A percentile compares a stretch with the other conserved stretches of the same genome.
These are phyloP conservation scores for Phycomyces blakesleeanus DNA, from an alignment of 192 early-diverging fungal genomes.

Conservation along the genomic window DNA sequence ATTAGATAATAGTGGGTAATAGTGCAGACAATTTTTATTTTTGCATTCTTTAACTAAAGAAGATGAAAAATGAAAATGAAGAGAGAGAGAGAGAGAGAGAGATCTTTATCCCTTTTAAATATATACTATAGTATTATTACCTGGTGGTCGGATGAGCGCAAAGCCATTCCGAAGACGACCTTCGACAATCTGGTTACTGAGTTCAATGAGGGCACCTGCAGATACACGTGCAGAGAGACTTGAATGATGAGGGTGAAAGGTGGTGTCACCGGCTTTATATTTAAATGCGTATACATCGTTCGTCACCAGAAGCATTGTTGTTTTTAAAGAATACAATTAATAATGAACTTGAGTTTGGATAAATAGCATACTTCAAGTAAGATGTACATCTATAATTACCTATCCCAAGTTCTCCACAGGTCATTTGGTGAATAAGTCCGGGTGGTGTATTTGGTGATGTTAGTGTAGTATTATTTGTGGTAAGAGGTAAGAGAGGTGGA, in stretches of 20 bases:
- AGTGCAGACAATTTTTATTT: neutral
- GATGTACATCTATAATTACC: slow-evolving; percentile 6
- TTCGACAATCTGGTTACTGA: slow-evolving; percentile 48
- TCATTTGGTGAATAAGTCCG: slow-evolving; percentile 41
- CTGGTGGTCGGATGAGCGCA: slow-evolving; percentile 71
- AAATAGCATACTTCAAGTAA: neutral
- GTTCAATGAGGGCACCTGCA: slow-evolving; percentile 18
- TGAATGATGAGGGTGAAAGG: slow-evolving; percentile 23
- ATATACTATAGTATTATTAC: slow-evolving; percentile 4
- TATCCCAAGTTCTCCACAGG: slow-evolving; percentile 51
- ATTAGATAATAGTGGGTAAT: too few relatives aligned
- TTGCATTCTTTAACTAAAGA: too few relatives aligned
- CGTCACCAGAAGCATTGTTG: too few relatives aligned
- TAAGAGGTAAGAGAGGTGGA: slow-evolving; percentile 2
- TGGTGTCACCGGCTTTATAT: slow-evolving; percentile 24
- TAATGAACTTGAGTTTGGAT: too few relatives aligned
- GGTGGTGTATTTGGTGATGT: slow-evolving; percentile 36
- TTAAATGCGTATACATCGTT: slow-evolving; percentile 3
- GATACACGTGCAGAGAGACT: slow-evolving; percentile 19
- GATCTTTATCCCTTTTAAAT: too few relatives aligned
- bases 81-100: too few relatives aligned
- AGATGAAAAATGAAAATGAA: too few relatives aligned
- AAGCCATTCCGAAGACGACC: slow-evolving; percentile 62
- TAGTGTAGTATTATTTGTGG: too few relatives aligned
- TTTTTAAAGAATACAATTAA: too few relatives aligned